Conservation (phyloP, 768 basidiomycete genomes). For the Piloderma croceum region DNA sequence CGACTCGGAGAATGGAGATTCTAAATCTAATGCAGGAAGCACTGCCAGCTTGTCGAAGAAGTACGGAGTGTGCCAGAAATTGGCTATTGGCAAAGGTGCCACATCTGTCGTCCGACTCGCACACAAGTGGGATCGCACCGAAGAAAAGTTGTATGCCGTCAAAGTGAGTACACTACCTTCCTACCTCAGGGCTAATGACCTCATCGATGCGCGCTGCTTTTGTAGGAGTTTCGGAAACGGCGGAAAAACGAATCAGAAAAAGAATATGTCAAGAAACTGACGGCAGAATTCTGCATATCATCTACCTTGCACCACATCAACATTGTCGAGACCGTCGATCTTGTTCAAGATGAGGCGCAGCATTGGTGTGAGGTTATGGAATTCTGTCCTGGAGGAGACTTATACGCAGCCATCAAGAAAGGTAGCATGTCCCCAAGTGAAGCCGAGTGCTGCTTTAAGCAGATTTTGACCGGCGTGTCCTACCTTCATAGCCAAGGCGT, state of each 20-base stretch:
- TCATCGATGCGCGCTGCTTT: not conserved
- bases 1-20: conserved; percentile 52
- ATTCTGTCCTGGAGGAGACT: conserved; percentile 95
- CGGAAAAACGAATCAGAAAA: conserved; percentile 98
- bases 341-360: conserved; percentile 95
- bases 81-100: conserved; percentile 97
- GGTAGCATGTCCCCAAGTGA: conserved; percentile 88
- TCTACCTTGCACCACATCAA: conserved; percentile 92
- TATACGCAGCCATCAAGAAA: conserved; percentile 98
- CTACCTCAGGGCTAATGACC: not conserved
- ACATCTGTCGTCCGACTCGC: conserved; percentile 94
- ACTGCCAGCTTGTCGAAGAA: conserved; percentile 69
- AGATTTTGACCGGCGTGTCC: conserved; percentile 80
- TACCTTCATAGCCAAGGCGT: conserved; percentile 97
- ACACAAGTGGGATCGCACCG: conserved; percentile 96
- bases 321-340: conserved; percentile 96
- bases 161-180: conserved; percentile 66
- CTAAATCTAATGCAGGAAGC: conserved; percentile 41
- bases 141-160: conserved; percentile 96
- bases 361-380: conserved; percentile 99
- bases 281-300: conserved; percentile 97
- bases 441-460: conserved; percentile 97
- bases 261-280: conserved; percentile 99
- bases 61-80: conserved; percentile 95
- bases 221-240: conserved; percentile 93